These are phyloP conservation scores for Parsonsia alboflavescens DNA, from an alignment of 257 asterid genomes.

Conservation along the genomic window DNA sequence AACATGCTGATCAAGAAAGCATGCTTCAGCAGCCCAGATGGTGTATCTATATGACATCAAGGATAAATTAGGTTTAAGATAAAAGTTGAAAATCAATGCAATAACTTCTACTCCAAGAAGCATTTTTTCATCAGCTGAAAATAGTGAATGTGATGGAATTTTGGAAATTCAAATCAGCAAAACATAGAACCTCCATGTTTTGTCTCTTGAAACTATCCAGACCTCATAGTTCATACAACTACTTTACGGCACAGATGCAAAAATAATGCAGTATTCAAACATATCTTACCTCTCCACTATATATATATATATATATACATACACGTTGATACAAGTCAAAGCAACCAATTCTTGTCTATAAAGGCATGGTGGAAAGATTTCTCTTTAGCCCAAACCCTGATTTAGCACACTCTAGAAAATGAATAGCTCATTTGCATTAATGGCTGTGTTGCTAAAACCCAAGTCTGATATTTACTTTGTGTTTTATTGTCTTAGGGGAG, in stretches of 20 bases:
- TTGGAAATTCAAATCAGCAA: background rate
- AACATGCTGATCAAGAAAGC: slow-evolving; percentile 75
- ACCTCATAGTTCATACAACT: background rate
- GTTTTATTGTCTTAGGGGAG: no score
- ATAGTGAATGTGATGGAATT: background rate
- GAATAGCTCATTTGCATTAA: no score
- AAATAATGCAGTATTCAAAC: background rate
- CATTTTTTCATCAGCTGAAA: background rate
- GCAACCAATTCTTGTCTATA: no score
- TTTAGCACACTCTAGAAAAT: no score
- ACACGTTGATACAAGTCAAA: background rate
- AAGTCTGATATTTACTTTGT: no score
- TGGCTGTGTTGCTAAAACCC: no score
- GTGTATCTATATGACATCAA: slow-evolving; percentile 49
- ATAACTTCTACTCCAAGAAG: background rate
- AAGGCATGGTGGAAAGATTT: no score
- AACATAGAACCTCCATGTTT: background rate
- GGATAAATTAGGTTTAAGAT: background rate
- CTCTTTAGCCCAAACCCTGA: no score
- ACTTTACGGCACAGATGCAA: background rate
- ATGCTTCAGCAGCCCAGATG: slow-evolving; percentile 79
- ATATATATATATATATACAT: no score
- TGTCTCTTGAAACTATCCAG: background rate
- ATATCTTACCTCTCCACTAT: background rate
- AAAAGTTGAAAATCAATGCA: background rate